Conservation (phyloP, 2,329 filamentous ascomycete species). For the Ilyonectria mors-panacis region DNA sequence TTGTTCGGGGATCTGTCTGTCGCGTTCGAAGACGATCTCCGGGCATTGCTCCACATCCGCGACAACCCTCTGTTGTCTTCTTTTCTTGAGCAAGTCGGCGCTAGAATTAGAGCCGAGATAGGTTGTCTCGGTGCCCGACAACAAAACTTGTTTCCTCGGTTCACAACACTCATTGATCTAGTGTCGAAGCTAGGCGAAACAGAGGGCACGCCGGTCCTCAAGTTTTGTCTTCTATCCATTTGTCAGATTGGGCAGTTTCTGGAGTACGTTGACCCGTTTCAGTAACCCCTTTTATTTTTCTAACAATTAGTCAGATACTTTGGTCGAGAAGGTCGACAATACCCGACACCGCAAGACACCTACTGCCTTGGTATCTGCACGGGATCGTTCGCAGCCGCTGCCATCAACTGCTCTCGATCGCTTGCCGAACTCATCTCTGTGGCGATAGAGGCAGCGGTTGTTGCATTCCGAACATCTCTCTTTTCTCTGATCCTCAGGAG, state of each 20-base stretch:
- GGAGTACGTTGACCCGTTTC: slow-evolving; percentile 33
- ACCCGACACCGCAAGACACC: slow-evolving; percentile 38
- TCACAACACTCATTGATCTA: slow-evolving; percentile 48
- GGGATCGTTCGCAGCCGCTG: slow-evolving; percentile 47
- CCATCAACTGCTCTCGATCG: slow-evolving; percentile 43
- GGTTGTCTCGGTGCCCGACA: slow-evolving; percentile 31
- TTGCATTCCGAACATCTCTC: slow-evolving; percentile 42
- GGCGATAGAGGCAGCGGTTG: slow-evolving; percentile 37
- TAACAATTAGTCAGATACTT: slow-evolving; percentile 28
- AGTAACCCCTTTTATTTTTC: neutral
- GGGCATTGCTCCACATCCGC: slow-evolving; percentile 38
- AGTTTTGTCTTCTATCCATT: slow-evolving; percentile 42
- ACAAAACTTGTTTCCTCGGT: slow-evolving; percentile 45
- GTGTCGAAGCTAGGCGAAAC: slow-evolving; percentile 40
- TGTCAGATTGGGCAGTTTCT: slow-evolving; percentile 47
- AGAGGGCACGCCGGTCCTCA: slow-evolving; percentile 35
- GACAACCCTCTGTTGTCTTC: slow-evolving; percentile 42
- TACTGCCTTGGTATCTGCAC: slow-evolving; percentile 45
- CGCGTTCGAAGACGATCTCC: slow-evolving; percentile 41
- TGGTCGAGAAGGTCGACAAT: slow-evolving; percentile 33
- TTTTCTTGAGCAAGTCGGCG: slow-evolving; percentile 45
- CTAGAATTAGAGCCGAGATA: slow-evolving; percentile 41
- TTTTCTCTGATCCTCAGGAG: slow-evolving; percentile 31
- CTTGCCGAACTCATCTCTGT: slow-evolving; percentile 41
- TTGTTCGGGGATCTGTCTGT: slow-evolving; percentile 47